phyloP scores from a whole-genome alignment of 169 alveolate genomes.

The Amoebophrya sp. region DNA sequence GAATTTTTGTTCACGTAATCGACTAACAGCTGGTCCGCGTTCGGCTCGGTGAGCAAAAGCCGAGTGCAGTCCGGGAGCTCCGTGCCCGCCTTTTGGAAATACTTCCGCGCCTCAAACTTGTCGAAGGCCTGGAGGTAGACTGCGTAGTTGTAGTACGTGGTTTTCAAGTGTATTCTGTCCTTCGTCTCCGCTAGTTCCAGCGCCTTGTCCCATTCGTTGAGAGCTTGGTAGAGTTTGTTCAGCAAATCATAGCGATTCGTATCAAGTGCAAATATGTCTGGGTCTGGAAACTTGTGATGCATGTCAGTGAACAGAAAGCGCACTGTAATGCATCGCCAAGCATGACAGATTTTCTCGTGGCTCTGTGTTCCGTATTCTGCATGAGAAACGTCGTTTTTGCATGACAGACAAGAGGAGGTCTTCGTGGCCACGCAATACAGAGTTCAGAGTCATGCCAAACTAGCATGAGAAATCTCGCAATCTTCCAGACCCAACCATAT shows the following conservation, averaged over 20 bases:
- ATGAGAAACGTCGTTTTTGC: no score
- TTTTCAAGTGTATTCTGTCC: slow-evolving; percentile 70
- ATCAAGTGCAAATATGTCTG: no score
- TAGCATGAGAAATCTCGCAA: no score
- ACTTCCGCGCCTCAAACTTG: background rate
- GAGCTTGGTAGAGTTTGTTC: slow-evolving; percentile 62
- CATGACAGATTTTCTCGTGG: no score
- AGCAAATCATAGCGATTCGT: slow-evolving; percentile 68
- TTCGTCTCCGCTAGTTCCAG: slow-evolving; percentile 63
- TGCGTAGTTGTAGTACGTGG: slow-evolving; percentile 70
- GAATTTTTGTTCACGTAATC: slow-evolving; percentile 25
- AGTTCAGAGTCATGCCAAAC: no score
- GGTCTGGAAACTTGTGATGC: no score
- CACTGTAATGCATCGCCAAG: no score
- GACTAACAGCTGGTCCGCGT: background rate
- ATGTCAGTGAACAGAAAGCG: no score
- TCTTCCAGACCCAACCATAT: no score
- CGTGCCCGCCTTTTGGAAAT: background rate
- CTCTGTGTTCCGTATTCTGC: no score
- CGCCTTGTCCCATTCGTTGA: slow-evolving; percentile 75
- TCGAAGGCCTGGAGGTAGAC: slow-evolving; percentile 49
- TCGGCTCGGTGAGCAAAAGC: background rate
- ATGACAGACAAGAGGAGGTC: no score
- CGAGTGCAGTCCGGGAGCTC: slow-evolving; percentile 4
- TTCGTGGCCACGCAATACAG: no score